Percentiles rank a stretch among this genome's conserved stretches.
Evolutionary conservation across 805 yeast genomes (phyloP).

Genomic region (Metschnikowia amazonensis): DNA sequence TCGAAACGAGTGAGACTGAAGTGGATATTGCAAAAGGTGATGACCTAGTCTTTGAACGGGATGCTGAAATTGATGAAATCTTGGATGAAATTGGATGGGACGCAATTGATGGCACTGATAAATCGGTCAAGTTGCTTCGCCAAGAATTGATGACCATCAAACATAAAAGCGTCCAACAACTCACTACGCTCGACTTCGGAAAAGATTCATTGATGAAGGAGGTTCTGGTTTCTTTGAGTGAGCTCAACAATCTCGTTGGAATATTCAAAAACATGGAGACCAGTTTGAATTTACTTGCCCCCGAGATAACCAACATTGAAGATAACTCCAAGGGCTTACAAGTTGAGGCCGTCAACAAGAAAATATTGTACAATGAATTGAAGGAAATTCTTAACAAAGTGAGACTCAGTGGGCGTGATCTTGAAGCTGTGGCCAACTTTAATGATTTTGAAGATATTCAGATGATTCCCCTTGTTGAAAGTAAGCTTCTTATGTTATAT

Average conservation of each 20-base stretch:
- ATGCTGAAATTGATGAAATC: constrained; percentile 55
- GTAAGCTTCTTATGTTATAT: constrained; percentile 51
- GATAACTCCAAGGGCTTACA: constrained; percentile 77
- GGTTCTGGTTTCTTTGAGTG: constrained; percentile 29
- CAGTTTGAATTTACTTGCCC: constrained; percentile 44
- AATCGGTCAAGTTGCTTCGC: constrained; percentile 53
- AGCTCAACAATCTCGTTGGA: constrained; percentile 33
- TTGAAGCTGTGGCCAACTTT: constrained; percentile 44
- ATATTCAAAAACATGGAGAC: constrained; percentile 41
- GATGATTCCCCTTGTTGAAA: constrained; percentile 48
- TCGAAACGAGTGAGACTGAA: constrained; percentile 1
- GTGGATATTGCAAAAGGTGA: constrained; percentile 3
- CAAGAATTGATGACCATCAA: constrained; percentile 60
- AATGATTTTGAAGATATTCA: constrained; percentile 47
- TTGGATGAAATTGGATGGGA: constrained; percentile 79
- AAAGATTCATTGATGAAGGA: constrained; percentile 32
- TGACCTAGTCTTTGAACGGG: constrained; percentile 25
- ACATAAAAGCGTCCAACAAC: constrained; percentile 53
- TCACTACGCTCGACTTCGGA: constrained; percentile 34
- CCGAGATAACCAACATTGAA: constrained; percentile 69
- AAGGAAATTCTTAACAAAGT: constrained; percentile 68
- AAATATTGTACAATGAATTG: constrained; percentile 66
- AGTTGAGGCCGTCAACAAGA: constrained; percentile 77
- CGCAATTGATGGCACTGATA: constrained; percentile 57
- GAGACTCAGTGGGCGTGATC: constrained; percentile 54